A percentile compares a stretch with the other conserved stretches of the same genome.
Evolutionary conservation across 2,329 filamentous ascomycete genomes (phyloP).

Genomic region (Colletotrichum graminicola): DNA sequence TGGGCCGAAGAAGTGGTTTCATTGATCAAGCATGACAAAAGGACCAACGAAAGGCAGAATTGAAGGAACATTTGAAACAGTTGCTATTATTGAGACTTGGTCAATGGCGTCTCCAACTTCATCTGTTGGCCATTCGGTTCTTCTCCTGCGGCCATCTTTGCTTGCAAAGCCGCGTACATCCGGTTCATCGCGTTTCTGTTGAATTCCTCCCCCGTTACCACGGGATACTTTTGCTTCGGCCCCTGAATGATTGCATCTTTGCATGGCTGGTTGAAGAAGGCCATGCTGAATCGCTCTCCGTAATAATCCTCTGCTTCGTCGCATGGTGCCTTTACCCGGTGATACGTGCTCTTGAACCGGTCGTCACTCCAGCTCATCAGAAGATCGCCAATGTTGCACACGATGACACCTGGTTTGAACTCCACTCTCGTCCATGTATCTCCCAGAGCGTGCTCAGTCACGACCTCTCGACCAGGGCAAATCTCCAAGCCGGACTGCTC

Average conservation of each 20-base stretch:
- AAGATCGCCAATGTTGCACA: slow-evolving; percentile 76
- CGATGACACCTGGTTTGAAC: slow-evolving; percentile 64
- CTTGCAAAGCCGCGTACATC: slow-evolving; percentile 23
- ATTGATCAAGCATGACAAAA: not conserved
- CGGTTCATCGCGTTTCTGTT: slow-evolving; percentile 49
- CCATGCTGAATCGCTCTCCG: slow-evolving; percentile 73
- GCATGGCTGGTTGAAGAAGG: slow-evolving; percentile 75
- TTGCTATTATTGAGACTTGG: not conserved
- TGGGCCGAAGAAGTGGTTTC: not conserved
- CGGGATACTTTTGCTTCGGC: slow-evolving; percentile 70
- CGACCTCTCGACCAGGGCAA: slow-evolving; percentile 71
- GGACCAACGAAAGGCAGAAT: not conserved
- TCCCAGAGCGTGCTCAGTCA: slow-evolving; percentile 69
- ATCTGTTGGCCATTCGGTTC: not conserved
- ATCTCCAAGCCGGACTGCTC: slow-evolving; percentile 74
- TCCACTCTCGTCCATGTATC: slow-evolving; percentile 75
- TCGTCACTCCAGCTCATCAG: slow-evolving; percentile 77
- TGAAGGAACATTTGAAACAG: not conserved
- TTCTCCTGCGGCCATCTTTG: slow-evolving; percentile 1
- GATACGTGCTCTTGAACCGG: slow-evolving; percentile 75
- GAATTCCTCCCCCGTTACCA: slow-evolving; percentile 71
- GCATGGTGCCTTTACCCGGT: slow-evolving; percentile 71
- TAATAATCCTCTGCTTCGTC: slow-evolving; percentile 69
- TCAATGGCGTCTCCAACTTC: not conserved
- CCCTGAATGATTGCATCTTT: slow-evolving; percentile 70